Conservation (phyloP, 306 rosid species). For the Hippophae tibetana region DNA sequence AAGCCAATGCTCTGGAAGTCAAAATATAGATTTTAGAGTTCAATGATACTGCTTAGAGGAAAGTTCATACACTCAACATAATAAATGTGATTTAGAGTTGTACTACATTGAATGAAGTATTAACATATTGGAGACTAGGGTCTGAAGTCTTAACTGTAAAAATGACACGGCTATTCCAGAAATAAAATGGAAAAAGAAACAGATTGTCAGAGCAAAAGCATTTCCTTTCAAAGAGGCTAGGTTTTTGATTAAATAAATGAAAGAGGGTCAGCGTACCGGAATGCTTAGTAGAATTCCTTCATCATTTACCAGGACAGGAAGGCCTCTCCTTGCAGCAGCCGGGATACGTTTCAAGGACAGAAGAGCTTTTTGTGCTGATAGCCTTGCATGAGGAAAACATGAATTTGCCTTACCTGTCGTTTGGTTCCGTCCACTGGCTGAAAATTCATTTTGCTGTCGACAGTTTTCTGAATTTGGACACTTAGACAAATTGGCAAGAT, state of each 20-base stretch:
- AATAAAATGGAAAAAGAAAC: neutral
- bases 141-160: neutral
- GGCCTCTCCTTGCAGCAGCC: constrained; percentile 75
- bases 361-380: constrained; percentile 58
- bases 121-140: neutral
- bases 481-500: constrained; percentile 55
- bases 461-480: constrained; percentile 17
- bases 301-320: constrained; percentile 61
- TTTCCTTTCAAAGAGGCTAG: neutral
- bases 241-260: neutral
- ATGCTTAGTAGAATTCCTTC: constrained; percentile 59
- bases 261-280: constrained; percentile 48
- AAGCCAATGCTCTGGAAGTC: constrained; percentile 55
- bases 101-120: neutral
- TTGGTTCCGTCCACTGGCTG: constrained; percentile 17
- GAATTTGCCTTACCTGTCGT: constrained; percentile 21
- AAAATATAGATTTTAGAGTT: neutral
- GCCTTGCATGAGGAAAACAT: constrained; percentile 42
- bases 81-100: neutral
- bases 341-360: constrained; percentile 52
- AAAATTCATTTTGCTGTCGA: constrained; percentile 15
- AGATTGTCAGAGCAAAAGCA: neutral
- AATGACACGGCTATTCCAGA: neutral
- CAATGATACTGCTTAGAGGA: neutral
- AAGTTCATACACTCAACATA: neutral